These are phyloP conservation scores for Lotus japonicus DNA, from an alignment of 306 rosid genomes.

Conservation along the genomic window DNA sequence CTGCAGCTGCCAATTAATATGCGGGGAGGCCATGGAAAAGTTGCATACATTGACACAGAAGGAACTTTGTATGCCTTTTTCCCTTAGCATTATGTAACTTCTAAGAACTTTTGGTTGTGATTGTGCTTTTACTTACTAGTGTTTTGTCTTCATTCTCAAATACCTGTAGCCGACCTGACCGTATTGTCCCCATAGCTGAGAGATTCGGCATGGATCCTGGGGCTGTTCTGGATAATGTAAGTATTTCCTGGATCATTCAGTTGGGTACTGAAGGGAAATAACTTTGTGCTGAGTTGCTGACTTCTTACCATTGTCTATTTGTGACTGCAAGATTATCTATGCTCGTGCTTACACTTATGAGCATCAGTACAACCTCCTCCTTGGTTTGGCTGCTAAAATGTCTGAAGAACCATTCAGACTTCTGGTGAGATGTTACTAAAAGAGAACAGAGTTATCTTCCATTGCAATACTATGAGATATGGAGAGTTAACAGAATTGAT, in stretches of 20 bases:
- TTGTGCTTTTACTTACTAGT: slow-evolving; percentile 3
- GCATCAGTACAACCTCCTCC: slow-evolving; percentile 85
- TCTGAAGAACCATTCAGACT: slow-evolving; percentile 95
- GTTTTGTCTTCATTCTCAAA: slow-evolving; percentile 29
- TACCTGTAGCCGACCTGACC: slow-evolving; percentile 76
- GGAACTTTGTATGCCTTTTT: slow-evolving; percentile 78
- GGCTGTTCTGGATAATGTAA: slow-evolving; percentile 92
- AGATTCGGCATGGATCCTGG: slow-evolving; percentile 96
- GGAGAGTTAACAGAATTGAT: slow-evolving; percentile 15
- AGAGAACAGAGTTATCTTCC: not conserved
- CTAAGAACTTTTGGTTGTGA: not conserved
- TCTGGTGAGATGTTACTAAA: slow-evolving; percentile 50
- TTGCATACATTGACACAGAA: slow-evolving; percentile 96
- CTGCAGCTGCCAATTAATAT: slow-evolving; percentile 81
- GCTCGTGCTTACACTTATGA: slow-evolving; percentile 97
- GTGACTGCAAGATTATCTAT: slow-evolving; percentile 62
- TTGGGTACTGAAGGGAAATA: slow-evolving; percentile 1
- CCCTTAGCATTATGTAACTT: not conserved
- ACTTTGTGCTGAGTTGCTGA: slow-evolving; percentile 27
- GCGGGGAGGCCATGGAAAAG: slow-evolving; percentile 96
- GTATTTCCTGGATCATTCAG: slow-evolving; percentile 8
- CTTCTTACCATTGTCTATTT: slow-evolving; percentile 21
- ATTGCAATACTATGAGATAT: not conserved
- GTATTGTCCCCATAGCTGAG: slow-evolving; percentile 90
- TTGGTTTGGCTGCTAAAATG: slow-evolving; percentile 96